Conservation (phyloP, 1,139 yeast species). For the Lizanozyma gosingica region DNA sequence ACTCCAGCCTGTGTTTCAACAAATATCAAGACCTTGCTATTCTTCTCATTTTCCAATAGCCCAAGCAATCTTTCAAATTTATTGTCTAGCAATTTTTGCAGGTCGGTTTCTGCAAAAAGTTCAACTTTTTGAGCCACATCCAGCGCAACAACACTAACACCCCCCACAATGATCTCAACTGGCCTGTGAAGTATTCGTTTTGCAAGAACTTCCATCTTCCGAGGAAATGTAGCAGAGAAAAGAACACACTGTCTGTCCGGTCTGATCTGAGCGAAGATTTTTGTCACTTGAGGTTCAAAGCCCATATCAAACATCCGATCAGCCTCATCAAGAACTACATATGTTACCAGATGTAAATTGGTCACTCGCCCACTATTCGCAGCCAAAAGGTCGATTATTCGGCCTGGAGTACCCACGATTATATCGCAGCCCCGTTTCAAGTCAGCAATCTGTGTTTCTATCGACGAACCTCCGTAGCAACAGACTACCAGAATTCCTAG, state of each 20-base stretch:
- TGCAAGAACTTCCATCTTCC: constrained; percentile 70
- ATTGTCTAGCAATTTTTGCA: constrained; percentile 12
- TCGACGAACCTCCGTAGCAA: constrained; percentile 91
- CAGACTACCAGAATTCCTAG: constrained; percentile 53
- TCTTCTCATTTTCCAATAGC: constrained; percentile 31
- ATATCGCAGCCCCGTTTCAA: constrained; percentile 74
- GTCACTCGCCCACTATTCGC: constrained; percentile 78
- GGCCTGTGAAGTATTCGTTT: constrained; percentile 53
- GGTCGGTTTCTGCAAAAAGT: constrained; percentile 40
- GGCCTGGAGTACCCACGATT: constrained; percentile 91
- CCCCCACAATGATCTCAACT: constrained; percentile 73
- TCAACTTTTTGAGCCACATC: constrained; percentile 70
- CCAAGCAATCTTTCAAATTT: constrained; percentile 51
- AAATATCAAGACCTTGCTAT: constrained; percentile 63
- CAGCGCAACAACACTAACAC: constrained; percentile 73
- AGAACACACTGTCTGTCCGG: constrained; percentile 90
- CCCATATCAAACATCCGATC: constrained; percentile 97
- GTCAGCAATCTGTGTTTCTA: constrained; percentile 74
- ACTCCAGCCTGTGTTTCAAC: constrained; percentile 84
- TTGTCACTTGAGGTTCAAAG: constrained; percentile 91
- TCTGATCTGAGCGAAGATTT: constrained; percentile 67
- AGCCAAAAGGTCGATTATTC: constrained; percentile 81
- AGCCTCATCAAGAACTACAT: constrained; percentile 88
- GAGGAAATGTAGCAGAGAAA: constrained; percentile 92
- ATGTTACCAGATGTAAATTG: constrained; percentile 61